Evolutionary conservation across 129 eudicot species (phyloP), one percentile per base, ranked within the genome.

Genomic region (Tanacetum coccineum): DNA sequence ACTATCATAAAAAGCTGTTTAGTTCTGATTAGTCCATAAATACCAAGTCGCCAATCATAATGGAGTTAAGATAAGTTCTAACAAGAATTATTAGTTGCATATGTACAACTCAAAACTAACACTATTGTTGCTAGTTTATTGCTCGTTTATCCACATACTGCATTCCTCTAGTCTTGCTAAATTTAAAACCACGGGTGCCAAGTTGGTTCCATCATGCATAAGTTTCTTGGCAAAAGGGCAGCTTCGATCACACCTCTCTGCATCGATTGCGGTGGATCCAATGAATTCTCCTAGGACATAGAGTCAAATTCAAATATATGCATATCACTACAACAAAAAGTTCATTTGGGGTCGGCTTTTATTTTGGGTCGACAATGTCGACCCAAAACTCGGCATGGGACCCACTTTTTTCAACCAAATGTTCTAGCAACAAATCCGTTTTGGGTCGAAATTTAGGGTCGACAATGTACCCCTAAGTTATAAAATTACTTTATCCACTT

Each of bases 151-250:
- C 32, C 48, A 71, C 63, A 73, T 2, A 62, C 6, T 5, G 13
- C 61, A 42, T 49, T 25, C 69, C 50, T 70, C 76, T 15, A 18
- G 13, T 40, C 67, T 47, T 52, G 21, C 71, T 53, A 22, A 67
- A 40, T 15, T 49, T 70, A 94, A 60, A 94, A 94, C 99, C 99
- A 94, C 15, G 99, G 96, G 74, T 94, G 99, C 96, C 99, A 94
- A 5, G 99, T 94, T 11, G 99, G 96, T 75, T 94, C 99, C 96
- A 94, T 94, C 96, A 94, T 89, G 80, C 97, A 94, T 62, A 94
- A 77, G 84, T 94, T 94, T 74, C 97, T 78, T 3, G 96, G 95
- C 59, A 85, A 82, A 66, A 94, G 83, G 2, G 99, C 96, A 51
- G 96, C 95, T 71, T 94, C 99, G 13, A 94, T 83, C 49, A 94